These are phyloP conservation scores for Beauveria varroae DNA, from an alignment of 2,329 filamentous ascomycete species.

Conservation along the genomic window DNA sequence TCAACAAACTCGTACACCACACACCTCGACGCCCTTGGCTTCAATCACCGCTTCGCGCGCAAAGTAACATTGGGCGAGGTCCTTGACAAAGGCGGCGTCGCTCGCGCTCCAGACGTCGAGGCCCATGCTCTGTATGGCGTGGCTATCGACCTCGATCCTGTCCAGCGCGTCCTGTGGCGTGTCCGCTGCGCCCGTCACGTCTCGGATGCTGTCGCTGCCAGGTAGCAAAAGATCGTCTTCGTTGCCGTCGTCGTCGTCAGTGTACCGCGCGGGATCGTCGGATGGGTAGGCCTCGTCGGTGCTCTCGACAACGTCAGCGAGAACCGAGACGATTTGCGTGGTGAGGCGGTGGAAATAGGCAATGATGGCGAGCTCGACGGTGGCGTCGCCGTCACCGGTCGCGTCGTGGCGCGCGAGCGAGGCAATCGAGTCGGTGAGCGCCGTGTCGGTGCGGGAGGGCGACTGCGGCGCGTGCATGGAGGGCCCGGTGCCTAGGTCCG, in stretches of 20 bases:
- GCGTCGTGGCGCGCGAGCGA: slow-evolving; percentile 33
- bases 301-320: slow-evolving; percentile 53
- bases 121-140: slow-evolving; percentile 63
- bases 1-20: slow-evolving; percentile 62
- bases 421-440: slow-evolving; percentile 35
- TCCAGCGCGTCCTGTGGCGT: slow-evolving; percentile 11
- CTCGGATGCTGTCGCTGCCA: slow-evolving; percentile 21
- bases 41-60: slow-evolving; percentile 55
- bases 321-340: slow-evolving; percentile 51
- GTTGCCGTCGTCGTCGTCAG: slow-evolving; percentile 24
- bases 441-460: slow-evolving; percentile 22
- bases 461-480: slow-evolving; percentile 22
- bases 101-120: slow-evolving; percentile 68
- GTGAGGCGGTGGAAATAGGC: slow-evolving; percentile 77
- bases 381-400: slow-evolving; percentile 31
- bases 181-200: slow-evolving; percentile 12
- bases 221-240: slow-evolving; percentile 22
- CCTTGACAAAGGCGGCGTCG: slow-evolving; percentile 62
- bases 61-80: slow-evolving; percentile 59
- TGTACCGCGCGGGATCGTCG: slow-evolving; percentile 17
- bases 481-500: slow-evolving; percentile 36
- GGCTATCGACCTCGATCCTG: slow-evolving; percentile 50
- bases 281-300: slow-evolving; percentile 34
- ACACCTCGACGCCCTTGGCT: slow-evolving; percentile 65
- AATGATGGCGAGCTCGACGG: slow-evolving; percentile 62